Conservation (phyloP, 106 monocot species). For the Acorus gramineus region DNA sequence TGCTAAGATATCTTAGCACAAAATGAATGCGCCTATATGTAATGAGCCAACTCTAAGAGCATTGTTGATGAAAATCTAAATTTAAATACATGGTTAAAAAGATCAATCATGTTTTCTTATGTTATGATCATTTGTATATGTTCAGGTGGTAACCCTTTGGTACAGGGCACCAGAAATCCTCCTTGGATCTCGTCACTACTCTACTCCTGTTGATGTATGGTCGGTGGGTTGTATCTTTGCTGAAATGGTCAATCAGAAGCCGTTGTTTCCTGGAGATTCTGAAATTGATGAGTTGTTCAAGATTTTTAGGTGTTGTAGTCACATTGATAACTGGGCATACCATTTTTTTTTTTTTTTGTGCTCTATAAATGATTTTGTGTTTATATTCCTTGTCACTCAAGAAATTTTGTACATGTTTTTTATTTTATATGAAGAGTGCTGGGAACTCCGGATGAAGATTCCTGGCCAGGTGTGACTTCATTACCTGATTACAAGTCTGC, state of each 20-base stretch:
- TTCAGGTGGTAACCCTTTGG: background rate
- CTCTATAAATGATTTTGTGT: slow-evolving; percentile 1
- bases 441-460: slow-evolving; percentile 94
- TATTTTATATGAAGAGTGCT: slow-evolving; percentile 32
- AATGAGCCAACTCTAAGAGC: no score
- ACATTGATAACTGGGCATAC: no score
- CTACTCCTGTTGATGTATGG: background rate
- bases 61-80: background rate
- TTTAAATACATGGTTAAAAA: no score
- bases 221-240: slow-evolving; percentile 8
- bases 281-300: slow-evolving; percentile 95
- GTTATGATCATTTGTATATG: background rate
- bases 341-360: background rate
- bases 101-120: no score
- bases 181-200: background rate
- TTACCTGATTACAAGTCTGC: slow-evolving; percentile 89
- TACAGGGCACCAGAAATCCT: background rate
- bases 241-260: slow-evolving; percentile 83
- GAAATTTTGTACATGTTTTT: no score
- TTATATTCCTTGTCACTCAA: no score
- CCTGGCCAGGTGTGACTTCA: slow-evolving; percentile 86
- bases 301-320: slow-evolving; percentile 70
- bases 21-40: no score
- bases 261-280: slow-evolving; percentile 93
- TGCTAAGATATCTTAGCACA: no score